A percentile compares a stretch with the other conserved stretches of the same genome.
Evolutionary conservation across 2,329 filamentous ascomycete genomes (phyloP).

Genomic region (Mariannaea sp.): DNA sequence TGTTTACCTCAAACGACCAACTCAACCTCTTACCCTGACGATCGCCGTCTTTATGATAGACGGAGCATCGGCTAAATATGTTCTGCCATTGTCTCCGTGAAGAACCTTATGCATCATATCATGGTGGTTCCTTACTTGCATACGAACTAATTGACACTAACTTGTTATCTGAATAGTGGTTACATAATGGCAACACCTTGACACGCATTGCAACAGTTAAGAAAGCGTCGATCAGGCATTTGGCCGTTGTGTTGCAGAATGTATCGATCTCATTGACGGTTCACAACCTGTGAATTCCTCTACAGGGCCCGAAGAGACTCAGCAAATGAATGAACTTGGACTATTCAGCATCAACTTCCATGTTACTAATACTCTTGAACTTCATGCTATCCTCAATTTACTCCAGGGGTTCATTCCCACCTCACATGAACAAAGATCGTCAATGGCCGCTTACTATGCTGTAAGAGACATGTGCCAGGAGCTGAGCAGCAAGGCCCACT

Average conservation of each 20-base stretch:
- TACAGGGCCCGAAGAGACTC: neutral
- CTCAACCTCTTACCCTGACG: slow-evolving; percentile 10
- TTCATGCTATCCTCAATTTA: no score
- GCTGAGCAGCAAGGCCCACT: no score
- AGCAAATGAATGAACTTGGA: neutral
- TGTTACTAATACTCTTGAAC: no score
- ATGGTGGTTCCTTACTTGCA: slow-evolving; percentile 12
- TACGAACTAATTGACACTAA: slow-evolving; percentile 7
- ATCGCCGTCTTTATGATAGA: slow-evolving; percentile 25
- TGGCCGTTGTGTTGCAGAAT: slow-evolving; percentile 5
- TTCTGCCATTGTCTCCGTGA: neutral
- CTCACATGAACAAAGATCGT: no score
- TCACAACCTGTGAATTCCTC: neutral
- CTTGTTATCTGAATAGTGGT: neutral
- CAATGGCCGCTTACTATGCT: no score
- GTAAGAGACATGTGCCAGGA: no score
- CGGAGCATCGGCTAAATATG: neutral
- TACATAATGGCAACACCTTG: slow-evolving; percentile 24
- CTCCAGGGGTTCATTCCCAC: no score
- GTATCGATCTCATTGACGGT: neutral
- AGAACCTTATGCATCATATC: neutral
- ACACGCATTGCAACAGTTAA: neutral
- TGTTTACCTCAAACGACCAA: slow-evolving; percentile 11
- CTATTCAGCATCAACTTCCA: no score
- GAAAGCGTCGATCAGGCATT: slow-evolving; percentile 11